Percentiles rank a stretch among this genome's conserved stretches.
phyloP scores from a whole-genome alignment of 1,139 yeast species.

The Maudiozyma humilis region DNA sequence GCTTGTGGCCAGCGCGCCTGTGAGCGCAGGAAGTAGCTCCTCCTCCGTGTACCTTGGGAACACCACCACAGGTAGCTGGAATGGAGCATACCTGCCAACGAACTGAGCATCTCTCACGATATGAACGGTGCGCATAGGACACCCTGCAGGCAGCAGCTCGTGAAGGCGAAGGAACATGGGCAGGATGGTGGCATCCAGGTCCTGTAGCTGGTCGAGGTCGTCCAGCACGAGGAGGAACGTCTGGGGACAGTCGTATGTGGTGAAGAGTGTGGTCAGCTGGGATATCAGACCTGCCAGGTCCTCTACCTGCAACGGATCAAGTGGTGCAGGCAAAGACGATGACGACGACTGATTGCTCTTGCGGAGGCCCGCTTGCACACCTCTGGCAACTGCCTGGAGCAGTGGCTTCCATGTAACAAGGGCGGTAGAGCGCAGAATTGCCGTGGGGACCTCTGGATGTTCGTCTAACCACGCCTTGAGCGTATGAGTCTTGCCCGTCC shows the following conservation, averaged over 20 bases:
- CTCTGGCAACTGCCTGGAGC: conserved; percentile 26
- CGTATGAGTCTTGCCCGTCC: conserved; percentile 27
- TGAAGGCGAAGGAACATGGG: conserved; percentile 23
- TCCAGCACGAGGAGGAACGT: conserved; percentile 24
- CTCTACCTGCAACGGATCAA: conserved; percentile 28
- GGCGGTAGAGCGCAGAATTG: conserved; percentile 10
- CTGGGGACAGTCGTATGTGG: conserved; percentile 10
- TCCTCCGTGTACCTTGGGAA: conserved; percentile 26
- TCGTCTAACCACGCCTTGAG: conserved; percentile 15
- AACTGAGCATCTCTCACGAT: conserved; percentile 21
- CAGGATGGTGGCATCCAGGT: conserved; percentile 27
- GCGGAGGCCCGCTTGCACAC: conserved; percentile 17
- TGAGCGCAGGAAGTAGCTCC: conserved; percentile 17
- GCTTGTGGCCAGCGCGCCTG: conserved; percentile 15
- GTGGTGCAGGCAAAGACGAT: conserved; percentile 8
- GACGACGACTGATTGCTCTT: conserved; percentile 12
- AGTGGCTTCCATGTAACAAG: conserved; percentile 29
- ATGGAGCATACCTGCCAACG: conserved; percentile 23
- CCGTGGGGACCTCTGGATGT: conserved; percentile 15
- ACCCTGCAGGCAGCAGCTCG: conserved; percentile 17
- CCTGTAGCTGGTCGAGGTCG: conserved; percentile 28
- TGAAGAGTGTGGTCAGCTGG: conserved; percentile 16
- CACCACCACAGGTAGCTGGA: conserved; percentile 24
- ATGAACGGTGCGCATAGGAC: conserved; percentile 19
- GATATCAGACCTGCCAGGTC: conserved; percentile 25